Evolutionary conservation across 768 basidiomycete species (phyloP).

Genomic region (Trametes sanguinea): DNA sequence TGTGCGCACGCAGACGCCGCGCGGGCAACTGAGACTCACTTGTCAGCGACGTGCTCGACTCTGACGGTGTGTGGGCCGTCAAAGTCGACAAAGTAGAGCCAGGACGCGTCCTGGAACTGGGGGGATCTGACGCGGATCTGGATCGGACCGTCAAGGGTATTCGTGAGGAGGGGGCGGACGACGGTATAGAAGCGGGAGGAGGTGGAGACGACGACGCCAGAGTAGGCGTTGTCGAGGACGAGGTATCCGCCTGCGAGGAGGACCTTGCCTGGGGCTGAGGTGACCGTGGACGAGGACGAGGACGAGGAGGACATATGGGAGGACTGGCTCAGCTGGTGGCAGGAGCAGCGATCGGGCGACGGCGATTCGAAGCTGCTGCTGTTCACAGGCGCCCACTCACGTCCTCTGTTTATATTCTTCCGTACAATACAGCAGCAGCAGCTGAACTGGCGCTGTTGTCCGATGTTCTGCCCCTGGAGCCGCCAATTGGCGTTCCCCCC

Average conservation of each 20-base stretch:
- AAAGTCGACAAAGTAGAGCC: conserved; percentile 64
- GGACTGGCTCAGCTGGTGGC: background rate
- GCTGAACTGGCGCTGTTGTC: too few relatives aligned
- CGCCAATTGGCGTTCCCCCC: too few relatives aligned
- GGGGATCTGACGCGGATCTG: conserved; percentile 81
- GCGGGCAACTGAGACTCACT: conserved; percentile 11
- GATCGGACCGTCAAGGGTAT: conserved; percentile 23
- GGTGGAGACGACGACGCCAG: conserved; percentile 88
- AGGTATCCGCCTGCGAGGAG: conserved; percentile 96
- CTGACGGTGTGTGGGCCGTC: conserved; percentile 32
- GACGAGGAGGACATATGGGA: conserved; percentile 8
- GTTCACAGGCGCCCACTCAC: too few relatives aligned
- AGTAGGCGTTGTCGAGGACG: conserved; percentile 84
- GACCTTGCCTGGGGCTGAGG: conserved; percentile 95
- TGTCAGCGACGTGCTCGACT: conserved; percentile 32
- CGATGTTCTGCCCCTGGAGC: too few relatives aligned
- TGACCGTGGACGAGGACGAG: conserved; percentile 52
- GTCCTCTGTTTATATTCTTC: too few relatives aligned
- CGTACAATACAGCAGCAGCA: too few relatives aligned
- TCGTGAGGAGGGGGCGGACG: conserved; percentile 37
- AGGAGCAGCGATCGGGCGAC: background rate
- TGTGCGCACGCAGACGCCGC: background rate
- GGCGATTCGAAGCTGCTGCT: background rate
- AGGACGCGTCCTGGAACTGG: conserved; percentile 82
- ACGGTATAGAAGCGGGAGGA: conserved; percentile 93